Evolutionary conservation across 2,329 filamentous ascomycete genomes (phyloP).

Genomic region (Epichloe typhina): DNA sequence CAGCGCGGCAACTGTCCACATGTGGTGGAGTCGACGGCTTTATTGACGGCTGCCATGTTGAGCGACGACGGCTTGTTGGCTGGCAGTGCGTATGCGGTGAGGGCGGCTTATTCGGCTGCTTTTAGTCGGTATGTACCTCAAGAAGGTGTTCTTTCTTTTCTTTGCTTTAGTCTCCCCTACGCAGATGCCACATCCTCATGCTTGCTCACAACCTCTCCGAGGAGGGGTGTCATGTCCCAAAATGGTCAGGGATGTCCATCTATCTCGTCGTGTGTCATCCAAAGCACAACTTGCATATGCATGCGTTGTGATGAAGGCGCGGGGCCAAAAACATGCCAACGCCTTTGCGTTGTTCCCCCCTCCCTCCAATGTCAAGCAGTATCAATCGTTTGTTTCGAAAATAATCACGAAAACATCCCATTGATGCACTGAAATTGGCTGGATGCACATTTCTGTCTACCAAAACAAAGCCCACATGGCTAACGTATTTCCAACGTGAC

Average conservation of each 20-base stretch:
- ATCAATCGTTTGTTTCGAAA: neutral
- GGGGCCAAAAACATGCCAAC: neutral
- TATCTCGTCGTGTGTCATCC: neutral
- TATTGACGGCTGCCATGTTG: slow-evolving; percentile 56
- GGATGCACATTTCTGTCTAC: neutral
- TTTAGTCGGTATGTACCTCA: slow-evolving; percentile 50
- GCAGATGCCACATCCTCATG: neutral
- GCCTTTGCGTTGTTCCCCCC: neutral
- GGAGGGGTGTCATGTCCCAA: neutral
- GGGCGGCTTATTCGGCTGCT: slow-evolving; percentile 59
- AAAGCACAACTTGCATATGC: neutral
- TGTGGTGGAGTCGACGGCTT: slow-evolving; percentile 64
- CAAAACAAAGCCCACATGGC: neutral
- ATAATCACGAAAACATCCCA: neutral
- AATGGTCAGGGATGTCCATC: too few species aligned
- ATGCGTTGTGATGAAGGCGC: neutral
- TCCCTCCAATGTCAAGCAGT: neutral
- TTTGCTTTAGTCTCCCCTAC: neutral
- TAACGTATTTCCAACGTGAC: neutral
- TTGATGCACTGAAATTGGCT: neutral
- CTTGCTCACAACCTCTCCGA: neutral
- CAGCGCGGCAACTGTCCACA: slow-evolving; percentile 63
- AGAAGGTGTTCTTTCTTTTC: neutral
- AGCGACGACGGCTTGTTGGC: slow-evolving; percentile 44
- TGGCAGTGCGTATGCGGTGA: slow-evolving; percentile 39